Conservation (phyloP, 192 early-diverging fungal species). For the Coemansia sp. region DNA sequence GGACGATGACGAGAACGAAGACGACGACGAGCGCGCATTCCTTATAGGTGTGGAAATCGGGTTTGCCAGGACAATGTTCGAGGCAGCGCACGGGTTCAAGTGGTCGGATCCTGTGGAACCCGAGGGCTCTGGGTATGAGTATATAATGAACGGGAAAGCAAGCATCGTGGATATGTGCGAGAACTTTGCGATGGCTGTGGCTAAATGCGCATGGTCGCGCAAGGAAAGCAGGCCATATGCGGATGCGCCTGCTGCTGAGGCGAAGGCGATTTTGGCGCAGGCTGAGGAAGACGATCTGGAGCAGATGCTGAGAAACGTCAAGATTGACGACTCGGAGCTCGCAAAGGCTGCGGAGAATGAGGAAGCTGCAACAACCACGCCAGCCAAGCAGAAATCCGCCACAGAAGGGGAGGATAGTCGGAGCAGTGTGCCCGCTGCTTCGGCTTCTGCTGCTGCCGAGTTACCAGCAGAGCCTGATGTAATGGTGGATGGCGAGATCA, state of each 20-base stretch:
- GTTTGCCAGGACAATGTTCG: conserved; percentile 25
- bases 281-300: conserved; percentile 46
- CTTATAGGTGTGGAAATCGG: conserved; percentile 60
- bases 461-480: conserved; percentile 33
- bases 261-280: conserved; percentile 24
- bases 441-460: conserved; percentile 4
- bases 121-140: conserved; percentile 23
- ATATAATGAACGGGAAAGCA: conserved; percentile 21
- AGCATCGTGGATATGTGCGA: conserved; percentile 22
- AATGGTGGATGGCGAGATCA: conserved; percentile 50
- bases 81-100: conserved; percentile 38
- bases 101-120: conserved; percentile 20
- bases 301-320: conserved; percentile 31
- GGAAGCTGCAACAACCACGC: conserved; percentile 4
- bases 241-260: conserved; percentile 28
- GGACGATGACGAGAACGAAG: conserved; percentile 50
- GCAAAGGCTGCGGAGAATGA: conserved; percentile 8
- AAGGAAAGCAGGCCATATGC: conserved; percentile 24
- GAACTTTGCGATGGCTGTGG: conserved; percentile 40
- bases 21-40: conserved; percentile 71
- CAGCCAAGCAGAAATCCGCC: conserved; percentile 9
- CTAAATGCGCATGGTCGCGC: conserved; percentile 48
- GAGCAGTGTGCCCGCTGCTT: background rate
- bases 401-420: background rate
- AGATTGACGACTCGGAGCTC: conserved; percentile 33